Base-by-base conservation (phyloP, 129 eudicot genomes). In the Ambrosia artemisiifolia region DNA sequence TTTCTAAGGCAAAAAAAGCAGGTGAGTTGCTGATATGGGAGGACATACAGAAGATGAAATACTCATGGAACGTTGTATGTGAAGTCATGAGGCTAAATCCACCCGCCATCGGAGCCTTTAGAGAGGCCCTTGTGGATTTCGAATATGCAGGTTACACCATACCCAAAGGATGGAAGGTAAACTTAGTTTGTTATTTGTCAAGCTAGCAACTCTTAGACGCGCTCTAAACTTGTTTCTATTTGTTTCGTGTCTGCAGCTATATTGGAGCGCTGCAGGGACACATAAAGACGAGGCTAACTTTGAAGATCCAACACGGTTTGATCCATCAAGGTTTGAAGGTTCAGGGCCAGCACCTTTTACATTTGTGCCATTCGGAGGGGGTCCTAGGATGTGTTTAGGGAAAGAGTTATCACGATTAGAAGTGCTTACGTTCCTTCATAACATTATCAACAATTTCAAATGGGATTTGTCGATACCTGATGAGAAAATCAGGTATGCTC, bases 81-180 rank as follows among this genome's bases (percentile, higher is more conserved):
- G 90, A 89, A 78, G 85, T 82, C 11, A 77, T 82, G 83, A 86
- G 92, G 72, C 72, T 80, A 19, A 65, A 46, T 38, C 88, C 96
- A 16, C 88, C 92, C 0, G 63, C 78, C 13, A 9, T 19, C 2
- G 82, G 92, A 47, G 81, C 83, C 40, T 82, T 84, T 44, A 57
- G 88, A 73, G 90, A 86, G 46, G 92, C 92, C n/a, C 30, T 86
- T 8, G 83, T 60, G 11, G 92, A 86, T 68, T 70, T 89, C 28
- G 81, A 70, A 19, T 88, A 83, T 5, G 88, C 79, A 0, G 87
- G 91, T 44, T 88, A 80, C 28, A 77, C 83, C 36, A 88, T 88
- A 12, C 95, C 95, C 62, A 88, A 81, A 70, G 95, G 95, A 76
- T 88, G 91, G 88, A 85, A 88, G 91, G 91, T 85, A 70, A 17